Conservation (phyloP, 306 rosid genomes). For the Quercus variabilis region DNA sequence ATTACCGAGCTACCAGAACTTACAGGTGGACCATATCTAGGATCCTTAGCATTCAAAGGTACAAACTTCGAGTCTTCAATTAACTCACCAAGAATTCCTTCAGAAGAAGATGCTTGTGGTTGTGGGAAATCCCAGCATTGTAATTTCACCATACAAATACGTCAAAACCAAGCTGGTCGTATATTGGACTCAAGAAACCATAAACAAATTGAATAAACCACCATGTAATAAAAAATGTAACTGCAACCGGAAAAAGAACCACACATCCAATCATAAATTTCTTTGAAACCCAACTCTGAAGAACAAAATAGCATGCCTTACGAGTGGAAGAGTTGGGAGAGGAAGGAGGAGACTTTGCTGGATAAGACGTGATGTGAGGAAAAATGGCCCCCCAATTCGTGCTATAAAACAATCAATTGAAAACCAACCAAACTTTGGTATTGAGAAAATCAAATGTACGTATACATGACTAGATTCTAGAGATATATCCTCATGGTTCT, state of each 20-base stretch:
- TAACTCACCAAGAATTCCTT: constrained; percentile 62
- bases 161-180: constrained; percentile 75
- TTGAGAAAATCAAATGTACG: background rate
- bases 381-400: background rate
- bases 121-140: no score
- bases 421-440: background rate
- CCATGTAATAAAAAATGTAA: constrained; percentile 86
- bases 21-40: constrained; percentile 89
- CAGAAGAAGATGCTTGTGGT: background rate
- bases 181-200: constrained; percentile 89
- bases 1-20: constrained; percentile 53
- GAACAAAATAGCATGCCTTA: constrained; percentile 91
- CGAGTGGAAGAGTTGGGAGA: constrained; percentile 89
- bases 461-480: background rate
- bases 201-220: constrained; percentile 94
- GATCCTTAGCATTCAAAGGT: constrained; percentile 72
- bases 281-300: constrained; percentile 94
- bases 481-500: background rate
- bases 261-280: constrained; percentile 98
- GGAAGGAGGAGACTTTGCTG: constrained; percentile 65
- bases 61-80: constrained; percentile 82
- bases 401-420: background rate
- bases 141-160: constrained; percentile 29
- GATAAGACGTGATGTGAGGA: constrained; percentile 15
- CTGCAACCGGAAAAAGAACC: constrained; percentile 89